These are phyloP conservation scores for Trichoderma citrinoviride DNA, from an alignment of 2,329 filamentous ascomycete genomes.

Conservation along the genomic window DNA sequence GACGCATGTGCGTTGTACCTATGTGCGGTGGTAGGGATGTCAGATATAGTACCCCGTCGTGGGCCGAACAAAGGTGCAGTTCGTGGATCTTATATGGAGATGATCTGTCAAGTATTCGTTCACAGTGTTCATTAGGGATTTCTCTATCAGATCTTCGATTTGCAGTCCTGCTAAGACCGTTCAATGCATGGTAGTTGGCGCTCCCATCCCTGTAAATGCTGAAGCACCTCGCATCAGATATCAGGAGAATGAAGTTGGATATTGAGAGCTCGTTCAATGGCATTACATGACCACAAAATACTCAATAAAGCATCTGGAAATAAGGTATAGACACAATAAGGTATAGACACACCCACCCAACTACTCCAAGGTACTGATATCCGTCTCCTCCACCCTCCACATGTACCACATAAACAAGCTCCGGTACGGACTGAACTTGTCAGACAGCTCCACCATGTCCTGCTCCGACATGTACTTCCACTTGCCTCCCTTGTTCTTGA, in stretches of 20 bases:
- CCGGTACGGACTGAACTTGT: slow-evolving; percentile 80
- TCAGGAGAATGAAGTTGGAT: neutral
- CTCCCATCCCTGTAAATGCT: too few relatives aligned
- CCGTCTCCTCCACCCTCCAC: slow-evolving; percentile 83
- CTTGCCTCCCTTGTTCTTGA: slow-evolving; percentile 79
- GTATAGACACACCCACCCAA: neutral
- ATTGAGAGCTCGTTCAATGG: neutral
- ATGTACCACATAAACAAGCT: slow-evolving; percentile 98
- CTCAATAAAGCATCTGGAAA: neutral
- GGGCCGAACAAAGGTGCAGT: too few relatives aligned
- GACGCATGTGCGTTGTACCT: neutral
- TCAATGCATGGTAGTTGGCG: too few relatives aligned
- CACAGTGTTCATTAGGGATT: too few relatives aligned
- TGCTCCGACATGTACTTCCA: slow-evolving; percentile 97
- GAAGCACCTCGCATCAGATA: too few relatives aligned
- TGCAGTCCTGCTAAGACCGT: too few relatives aligned
- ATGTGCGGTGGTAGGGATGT: neutral
- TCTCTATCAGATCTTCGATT: too few relatives aligned
- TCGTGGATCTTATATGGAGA: too few relatives aligned
- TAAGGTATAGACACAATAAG: too few relatives aligned
- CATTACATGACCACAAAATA: neutral
- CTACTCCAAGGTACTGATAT: slow-evolving; percentile 60
- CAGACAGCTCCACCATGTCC: slow-evolving; percentile 83
- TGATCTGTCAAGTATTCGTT: too few relatives aligned
- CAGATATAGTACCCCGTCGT: neutral